Evolutionary conservation across 1,284 basidiomycete genomes (phyloP), one percentile per base, ranked within the genome.

Genomic region (Vanrija sp.): DNA sequence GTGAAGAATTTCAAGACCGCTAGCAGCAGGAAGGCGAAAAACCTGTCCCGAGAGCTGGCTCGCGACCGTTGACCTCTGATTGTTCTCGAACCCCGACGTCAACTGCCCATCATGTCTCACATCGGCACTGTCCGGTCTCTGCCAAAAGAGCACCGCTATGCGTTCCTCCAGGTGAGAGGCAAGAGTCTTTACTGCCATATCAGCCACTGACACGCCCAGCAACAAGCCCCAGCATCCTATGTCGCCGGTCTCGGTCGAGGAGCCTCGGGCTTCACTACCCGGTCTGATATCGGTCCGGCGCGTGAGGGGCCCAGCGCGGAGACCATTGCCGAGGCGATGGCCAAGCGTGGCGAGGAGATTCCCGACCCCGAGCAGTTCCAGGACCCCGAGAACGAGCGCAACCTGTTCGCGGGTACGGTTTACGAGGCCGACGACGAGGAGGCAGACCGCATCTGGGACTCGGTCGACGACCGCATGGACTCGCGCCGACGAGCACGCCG

Each of bases 381-480:
- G 74, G 95, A 98, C 74, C 95, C 94, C 6, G 96, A 98, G 71
- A 95, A 98, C 73, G 94, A 98, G 79, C 88, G 87, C 58, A 95
- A 94, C 38, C 82, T 99, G 8, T 98, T 99, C 72, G 91, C 93
- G 0, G 92, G 92, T 8, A 92, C 88, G 8, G 91, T 91, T 0
- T 98, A 99, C 74, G 95, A 98, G 73, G 87, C 89, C 51, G 95
- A 98, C 65, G 96, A 98, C 63, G 94, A 97, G 69, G 95, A 98
- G 73, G 96, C 95, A 0, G 95, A 98, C 75, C 83, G 83, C 65
- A 96, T 98, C 52, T 98, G 96, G 77, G 94, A 96, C 25, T 69
- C 79, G 21, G 92, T 98, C 3, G 94, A 98, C 71, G 80, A 84
- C 49, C 86, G 87, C 46, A 95, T 98, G 88, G 94, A 97, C 70